Evolutionary conservation across 208 protist genomes (phyloP), one percentile per base, ranked within the genome.

Genomic region (Wallacemonas collosoma): DNA sequence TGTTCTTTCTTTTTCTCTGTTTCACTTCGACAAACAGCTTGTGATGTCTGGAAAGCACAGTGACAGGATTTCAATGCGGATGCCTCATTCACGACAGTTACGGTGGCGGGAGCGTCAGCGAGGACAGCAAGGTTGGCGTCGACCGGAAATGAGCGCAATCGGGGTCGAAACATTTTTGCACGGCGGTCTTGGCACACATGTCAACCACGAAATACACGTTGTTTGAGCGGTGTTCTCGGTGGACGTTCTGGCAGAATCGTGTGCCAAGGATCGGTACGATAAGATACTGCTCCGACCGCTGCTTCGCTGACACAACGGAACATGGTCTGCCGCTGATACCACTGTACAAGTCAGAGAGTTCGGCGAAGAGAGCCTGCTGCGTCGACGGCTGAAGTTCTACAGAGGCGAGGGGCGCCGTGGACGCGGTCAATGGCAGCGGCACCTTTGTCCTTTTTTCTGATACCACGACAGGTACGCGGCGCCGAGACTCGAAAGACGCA

Each of bases 141-240:
- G 77, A 83, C 12, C 81, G 76, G 58, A 81, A 95, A 3, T 68
- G 39, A 1, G 63, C 74, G 73, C 91, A 96, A 44, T 96, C 91
- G 4, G 91, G 87, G 62, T 96, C 91, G 65, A 91, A 91, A 68
- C 91, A 96, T 75, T 93, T 94, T 56, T 94, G 91, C 60, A 81
- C 76, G 80, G 80, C 90, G 0, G 78, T 80, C 15, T 54, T 43
- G 15, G 67, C 62, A 38, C 76, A 40, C 5, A 79, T 38, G 68
- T 93, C 85, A 1, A 93, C 74, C 9, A 86, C 84, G 38, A 94
- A 64, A 73, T 94, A 96, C 3, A 96, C 77, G 53, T 81, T 81
- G 71, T 96, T 96, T 1, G 88, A 93, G 14, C 82, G 78, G 73
- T 96, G 91, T 63, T 96, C 83, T 40, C 91, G 76, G 2, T 73